phyloP scores from a whole-genome alignment of 768 basidiomycete species.

The Piloderma croceum region DNA sequence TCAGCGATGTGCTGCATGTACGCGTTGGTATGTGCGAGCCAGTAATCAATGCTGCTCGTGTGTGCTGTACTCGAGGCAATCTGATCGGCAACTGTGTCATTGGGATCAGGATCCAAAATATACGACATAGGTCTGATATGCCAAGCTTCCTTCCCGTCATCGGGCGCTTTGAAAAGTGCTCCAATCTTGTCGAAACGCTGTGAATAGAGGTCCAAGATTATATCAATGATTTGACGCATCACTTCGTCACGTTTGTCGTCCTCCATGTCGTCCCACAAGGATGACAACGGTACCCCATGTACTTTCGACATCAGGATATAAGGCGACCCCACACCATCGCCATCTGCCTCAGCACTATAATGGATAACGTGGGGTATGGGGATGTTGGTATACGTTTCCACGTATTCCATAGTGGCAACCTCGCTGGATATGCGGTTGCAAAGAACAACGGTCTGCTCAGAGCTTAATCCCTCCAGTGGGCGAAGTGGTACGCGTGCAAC shows the following conservation, averaged over 20 bases:
- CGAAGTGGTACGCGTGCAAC: slow-evolving; percentile 8
- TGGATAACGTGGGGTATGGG: slow-evolving; percentile 7
- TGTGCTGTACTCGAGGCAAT: slow-evolving; percentile 1
- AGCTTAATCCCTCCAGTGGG: not conserved
- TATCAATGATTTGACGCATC: slow-evolving; percentile 6
- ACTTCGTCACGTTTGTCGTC: slow-evolving; percentile 6
- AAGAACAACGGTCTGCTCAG: not conserved
- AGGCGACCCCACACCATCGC: slow-evolving; percentile 3
- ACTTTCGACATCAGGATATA: slow-evolving; percentile 11
- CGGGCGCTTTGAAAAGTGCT: slow-evolving; percentile 1
- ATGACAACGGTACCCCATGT: slow-evolving; percentile 6
- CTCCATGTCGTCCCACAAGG: slow-evolving; percentile 7
- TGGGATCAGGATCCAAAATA: too few relatives aligned
- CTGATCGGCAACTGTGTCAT: not conserved
- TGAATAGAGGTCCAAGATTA: slow-evolving; percentile 4
- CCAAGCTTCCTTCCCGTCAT: not conserved
- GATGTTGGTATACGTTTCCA: slow-evolving; percentile 5
- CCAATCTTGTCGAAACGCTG: slow-evolving; percentile 8
- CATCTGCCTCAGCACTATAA: slow-evolving; percentile 1
- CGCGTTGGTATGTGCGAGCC: slow-evolving; percentile 4
- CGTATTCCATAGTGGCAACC: slow-evolving; percentile 8
- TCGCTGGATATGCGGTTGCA: slow-evolving; percentile 7
- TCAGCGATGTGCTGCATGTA: slow-evolving; percentile 5
- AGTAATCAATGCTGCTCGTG: slow-evolving; percentile 5
- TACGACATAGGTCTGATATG: too few relatives aligned